phyloP scores from a whole-genome alignment of 352 stramenopile genomes.

The Thraustochytrium striatum region DNA sequence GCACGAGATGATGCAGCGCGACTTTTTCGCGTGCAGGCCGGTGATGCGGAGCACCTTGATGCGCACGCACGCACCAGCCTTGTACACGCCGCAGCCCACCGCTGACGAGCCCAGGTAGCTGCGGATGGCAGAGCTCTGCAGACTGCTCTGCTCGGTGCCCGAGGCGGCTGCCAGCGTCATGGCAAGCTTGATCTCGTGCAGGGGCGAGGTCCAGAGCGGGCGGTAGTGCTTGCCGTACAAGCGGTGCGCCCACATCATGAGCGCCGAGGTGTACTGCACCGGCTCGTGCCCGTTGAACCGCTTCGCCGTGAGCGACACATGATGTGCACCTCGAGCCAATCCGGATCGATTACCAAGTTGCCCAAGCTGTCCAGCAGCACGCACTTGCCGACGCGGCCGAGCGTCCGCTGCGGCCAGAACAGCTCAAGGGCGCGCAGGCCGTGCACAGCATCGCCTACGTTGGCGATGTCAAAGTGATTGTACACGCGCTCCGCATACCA shows the following conservation, averaged over 20 bases:
- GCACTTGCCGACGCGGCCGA: neutral
- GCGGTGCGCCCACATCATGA: slow-evolving; percentile 38
- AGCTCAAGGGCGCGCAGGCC: neutral
- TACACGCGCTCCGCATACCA: neutral
- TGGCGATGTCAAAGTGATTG: slow-evolving; percentile 45
- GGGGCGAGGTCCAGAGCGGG: slow-evolving; percentile 26
- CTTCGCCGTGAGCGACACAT: slow-evolving; percentile 20
- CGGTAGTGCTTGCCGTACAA: slow-evolving; percentile 34
- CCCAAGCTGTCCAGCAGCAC: slow-evolving; percentile 32
- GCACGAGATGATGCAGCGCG: slow-evolving; percentile 18
- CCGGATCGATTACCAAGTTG: slow-evolving; percentile 11
- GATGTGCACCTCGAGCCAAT: slow-evolving; percentile 32
- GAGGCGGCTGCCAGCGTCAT: neutral
- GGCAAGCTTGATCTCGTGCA: slow-evolving; percentile 39
- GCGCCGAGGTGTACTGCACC: slow-evolving; percentile 3
- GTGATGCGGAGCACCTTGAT: neutral
- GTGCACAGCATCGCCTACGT: slow-evolving; percentile 20
- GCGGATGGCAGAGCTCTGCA: slow-evolving; percentile 9
- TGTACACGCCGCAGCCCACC: neutral
- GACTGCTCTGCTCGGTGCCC: neutral
- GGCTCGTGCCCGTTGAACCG: slow-evolving; percentile 41
- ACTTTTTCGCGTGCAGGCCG: slow-evolving; percentile 2
- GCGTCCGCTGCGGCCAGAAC: neutral
- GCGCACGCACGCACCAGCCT: neutral
- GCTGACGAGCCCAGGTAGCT: slow-evolving; percentile 19